Evolutionary conservation across 2,329 filamentous ascomycete genomes (phyloP), one percentile per base, ranked within the genome.

Genomic region (Talaromyces amestolkiae): DNA sequence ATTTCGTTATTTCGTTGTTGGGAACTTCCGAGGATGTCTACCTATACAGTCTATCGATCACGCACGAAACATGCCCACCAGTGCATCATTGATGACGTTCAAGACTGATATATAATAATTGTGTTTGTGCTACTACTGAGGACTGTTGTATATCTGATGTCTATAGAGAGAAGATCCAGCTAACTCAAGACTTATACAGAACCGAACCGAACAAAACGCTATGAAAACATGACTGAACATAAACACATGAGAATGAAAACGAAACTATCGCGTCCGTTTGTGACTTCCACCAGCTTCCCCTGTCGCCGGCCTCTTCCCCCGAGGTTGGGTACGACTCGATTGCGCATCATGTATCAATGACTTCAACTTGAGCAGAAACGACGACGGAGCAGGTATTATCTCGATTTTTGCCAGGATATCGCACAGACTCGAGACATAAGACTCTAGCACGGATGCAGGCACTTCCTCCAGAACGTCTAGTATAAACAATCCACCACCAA

Each of bases 401-500:
- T 83, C 77, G 60, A 84, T 79, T 69, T 82, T 81, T 68, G 69
- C 70, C 17, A 77, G 73, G 13, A 78, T 72, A 6, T 69, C 69
- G 13, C 69, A 69, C 35, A 81, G 69, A 33, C 70, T 73, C n/a
- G 69, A 60, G 17, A 68, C 63, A 60, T 74, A 76, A 33, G 74
- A 72, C 43, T 70, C 68, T 2, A 80, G 69, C 47, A 75, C 72
- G 1, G 68, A 61, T 3, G 73, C 67, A 15, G 75, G 72, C 6
- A 81, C 68, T 17, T 70, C 66, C 54, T 75, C 76, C n/a, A 81
- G 72, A 24, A 73, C 75, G 69, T 79, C 74, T 43, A 81, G 70
- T 8, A 80, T 71, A 64, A 80, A 80, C 41, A 72, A 73, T 15
- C 74, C 71, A 6, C 70, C 70, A 17, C 45, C 41, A 6, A 10